Base-by-base conservation (phyloP, 352 stramenopile species). In the Elongisporangium undulatum region DNA sequence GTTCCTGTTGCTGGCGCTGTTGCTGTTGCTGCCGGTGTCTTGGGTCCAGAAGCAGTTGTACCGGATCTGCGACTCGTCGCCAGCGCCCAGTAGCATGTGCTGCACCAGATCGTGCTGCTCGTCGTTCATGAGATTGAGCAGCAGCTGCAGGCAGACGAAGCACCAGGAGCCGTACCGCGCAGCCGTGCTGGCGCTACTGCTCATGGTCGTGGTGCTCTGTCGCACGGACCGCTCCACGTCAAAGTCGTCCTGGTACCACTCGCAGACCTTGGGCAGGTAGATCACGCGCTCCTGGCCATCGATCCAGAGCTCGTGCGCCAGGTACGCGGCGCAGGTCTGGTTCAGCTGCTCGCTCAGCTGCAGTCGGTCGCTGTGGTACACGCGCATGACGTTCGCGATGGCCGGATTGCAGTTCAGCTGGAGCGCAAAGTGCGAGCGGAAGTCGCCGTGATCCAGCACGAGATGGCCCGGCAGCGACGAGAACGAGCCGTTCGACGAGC, bases 401-500 rank as follows among this genome's bases (percentile, higher is more conserved):
- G 56, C 29, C 66, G 80, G 58, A 63, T 76, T 53, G 58, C 77
- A 65, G 72, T 85, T 79, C 56, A 89, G 68, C 63, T 97, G 92
- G 3, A 97, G 66, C n/a, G 86, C 86, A 61, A 95, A 85, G 57
- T 81, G 90, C 1, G 92, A 77, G 9, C 92, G 86, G 59, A 92
- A 86, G 64, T 98, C 90, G 7, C 72, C 26, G 54, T 66, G 63
- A 66, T 63, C 59, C 9, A 72, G 60, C 10, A 62, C 65, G 6
- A 93, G 45, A 29, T 56, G 49, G 6, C 71, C 24, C 8, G 67
- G 66, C 72, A 85, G 78, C 56, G 39, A 7, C 55, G 53, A 19
- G 2, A 22, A 12, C 49, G 19, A 39, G 19, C 39, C 38, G 12
- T 41, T 19, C 10, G 16, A 49, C 39, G 41, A 24, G 15, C 54